phyloP scores from a whole-genome alignment of 2,329 filamentous ascomycete species.

The Akanthomyces uredinophilus region DNA sequence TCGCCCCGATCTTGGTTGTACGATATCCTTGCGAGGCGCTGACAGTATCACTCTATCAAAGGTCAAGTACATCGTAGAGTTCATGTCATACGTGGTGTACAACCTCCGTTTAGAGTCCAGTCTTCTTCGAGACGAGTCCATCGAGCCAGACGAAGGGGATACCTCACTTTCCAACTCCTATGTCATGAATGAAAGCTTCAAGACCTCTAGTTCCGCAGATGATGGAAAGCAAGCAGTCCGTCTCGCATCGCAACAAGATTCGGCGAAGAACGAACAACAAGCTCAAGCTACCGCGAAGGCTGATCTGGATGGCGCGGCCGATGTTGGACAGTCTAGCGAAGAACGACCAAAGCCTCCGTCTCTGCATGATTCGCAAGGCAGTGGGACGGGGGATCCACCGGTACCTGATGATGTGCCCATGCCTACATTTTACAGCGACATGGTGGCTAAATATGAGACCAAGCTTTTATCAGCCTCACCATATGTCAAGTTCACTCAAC shows the following conservation, averaged over 20 bases:
- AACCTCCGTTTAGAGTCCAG: slow-evolving; percentile 95
- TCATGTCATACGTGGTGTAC: slow-evolving; percentile 99
- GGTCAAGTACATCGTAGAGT: slow-evolving; percentile 92
- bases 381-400: slow-evolving; percentile 46
- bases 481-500: slow-evolving; percentile 91
- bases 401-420: slow-evolving; percentile 75
- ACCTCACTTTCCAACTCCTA: slow-evolving; percentile 35
- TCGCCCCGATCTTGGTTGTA: slow-evolving; percentile 84
- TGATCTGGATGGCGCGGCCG: slow-evolving; percentile 25
- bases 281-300: slow-evolving; percentile 29
- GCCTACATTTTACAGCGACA: slow-evolving; percentile 90
- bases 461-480: slow-evolving; percentile 92
- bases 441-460: slow-evolving; percentile 88
- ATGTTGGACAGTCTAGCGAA: slow-evolving; percentile 20
- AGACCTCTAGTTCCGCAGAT: slow-evolving; percentile 28
- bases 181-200: slow-evolving; percentile 36
- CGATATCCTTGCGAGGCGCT: slow-evolving; percentile 83
- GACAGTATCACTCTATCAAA: slow-evolving; percentile 64
- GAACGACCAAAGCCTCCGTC: slow-evolving; percentile 28
- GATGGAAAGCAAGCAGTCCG: slow-evolving; percentile 25
- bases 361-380: slow-evolving; percentile 40
- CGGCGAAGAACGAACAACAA: slow-evolving; percentile 33
- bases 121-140: slow-evolving; percentile 86
- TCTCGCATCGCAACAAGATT: slow-evolving; percentile 27
- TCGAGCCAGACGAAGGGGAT: slow-evolving; percentile 63